A percentile compares a stretch with the other conserved stretches of the same genome.
Evolutionary conservation across 805 yeast species (phyloP).

Genomic region (Ogataea salicorniae): DNA sequence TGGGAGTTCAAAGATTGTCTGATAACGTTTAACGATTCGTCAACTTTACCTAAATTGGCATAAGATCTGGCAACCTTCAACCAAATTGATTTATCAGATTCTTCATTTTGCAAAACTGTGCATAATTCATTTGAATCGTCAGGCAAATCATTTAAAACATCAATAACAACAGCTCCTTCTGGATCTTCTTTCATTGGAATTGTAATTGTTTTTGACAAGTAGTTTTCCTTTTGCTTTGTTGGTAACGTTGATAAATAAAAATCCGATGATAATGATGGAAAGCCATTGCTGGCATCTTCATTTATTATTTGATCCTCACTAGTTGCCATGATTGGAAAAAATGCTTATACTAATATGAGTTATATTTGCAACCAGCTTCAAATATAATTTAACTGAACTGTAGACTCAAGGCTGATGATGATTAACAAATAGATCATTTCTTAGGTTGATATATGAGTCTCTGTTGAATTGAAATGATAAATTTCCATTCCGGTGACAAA

Average conservation of each 20-base stretch:
- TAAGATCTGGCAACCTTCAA: conserved; percentile 77
- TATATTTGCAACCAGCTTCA: too few species aligned
- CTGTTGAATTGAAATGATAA: too few species aligned
- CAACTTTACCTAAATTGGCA: conserved; percentile 50
- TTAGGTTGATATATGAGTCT: too few species aligned
- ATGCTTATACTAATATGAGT: too few species aligned
- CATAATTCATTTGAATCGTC: conserved; percentile 85
- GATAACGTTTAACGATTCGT: conserved; percentile 61
- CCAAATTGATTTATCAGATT: conserved; percentile 77
- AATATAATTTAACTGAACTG: too few species aligned
- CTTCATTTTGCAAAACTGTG: conserved; percentile 73
- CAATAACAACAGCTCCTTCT: conserved; percentile 83
- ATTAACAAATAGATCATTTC: too few species aligned
- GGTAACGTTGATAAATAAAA: conserved; percentile 24
- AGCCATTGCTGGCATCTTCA: too few species aligned
- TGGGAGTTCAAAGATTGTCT: conserved; percentile 49
- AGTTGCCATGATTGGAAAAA: too few species aligned
- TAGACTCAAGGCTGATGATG: too few species aligned
- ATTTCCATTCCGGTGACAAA: too few species aligned
- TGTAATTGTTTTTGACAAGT: conserved; percentile 23
- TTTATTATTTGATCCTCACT: too few species aligned
- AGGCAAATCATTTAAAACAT: conserved; percentile 75
- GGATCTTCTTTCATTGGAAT: conserved; percentile 66
- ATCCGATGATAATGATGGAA: conserved; percentile 18
- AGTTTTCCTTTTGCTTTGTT: conserved; percentile 17